Evolutionary conservation across 805 yeast species (phyloP).

Genomic region (Saturnispora galanensis): DNA sequence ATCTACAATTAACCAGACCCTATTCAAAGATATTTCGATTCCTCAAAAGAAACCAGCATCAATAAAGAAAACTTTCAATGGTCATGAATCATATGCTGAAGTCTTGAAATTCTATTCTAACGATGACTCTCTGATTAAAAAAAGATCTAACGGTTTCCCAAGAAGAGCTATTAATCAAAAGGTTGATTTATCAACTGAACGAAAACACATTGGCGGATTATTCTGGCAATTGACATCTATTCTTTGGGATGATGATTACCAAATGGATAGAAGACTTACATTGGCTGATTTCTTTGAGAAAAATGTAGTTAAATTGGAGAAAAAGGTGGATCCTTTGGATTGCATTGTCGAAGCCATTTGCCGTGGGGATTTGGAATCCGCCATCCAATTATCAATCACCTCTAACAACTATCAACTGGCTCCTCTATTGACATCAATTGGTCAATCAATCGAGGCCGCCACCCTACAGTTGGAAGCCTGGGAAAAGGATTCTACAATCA

Average conservation of each 20-base stretch:
- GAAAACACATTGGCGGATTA: constrained; percentile 8
- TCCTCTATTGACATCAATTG: constrained; percentile 55
- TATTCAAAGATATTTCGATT: neutral
- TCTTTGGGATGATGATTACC: neutral
- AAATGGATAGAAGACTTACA: constrained; percentile 32
- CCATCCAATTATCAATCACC: constrained; percentile 51
- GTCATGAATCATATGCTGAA: neutral
- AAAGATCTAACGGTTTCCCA: constrained; percentile 2
- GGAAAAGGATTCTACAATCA: constrained; percentile 35
- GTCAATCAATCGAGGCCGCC: constrained; percentile 62
- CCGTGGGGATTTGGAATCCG: constrained; percentile 49
- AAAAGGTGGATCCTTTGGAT: constrained; percentile 38
- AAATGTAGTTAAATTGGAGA: constrained; percentile 29
- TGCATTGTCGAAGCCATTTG: constrained; percentile 40
- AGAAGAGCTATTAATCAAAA: constrained; percentile 6
- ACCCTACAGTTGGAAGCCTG: constrained; percentile 55
- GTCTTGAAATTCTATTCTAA: neutral
- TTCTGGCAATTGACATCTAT: constrained; percentile 15
- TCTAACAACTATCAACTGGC: constrained; percentile 63
- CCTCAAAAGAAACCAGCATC: neutral
- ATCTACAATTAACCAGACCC: constrained; percentile 8
- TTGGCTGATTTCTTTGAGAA: constrained; percentile 49
- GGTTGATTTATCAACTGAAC: constrained; percentile 6
- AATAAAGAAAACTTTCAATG: neutral
- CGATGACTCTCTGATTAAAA: neutral